phyloP scores from a whole-genome alignment of 345 rosid species.

The Aquilaria malaccensis region DNA sequence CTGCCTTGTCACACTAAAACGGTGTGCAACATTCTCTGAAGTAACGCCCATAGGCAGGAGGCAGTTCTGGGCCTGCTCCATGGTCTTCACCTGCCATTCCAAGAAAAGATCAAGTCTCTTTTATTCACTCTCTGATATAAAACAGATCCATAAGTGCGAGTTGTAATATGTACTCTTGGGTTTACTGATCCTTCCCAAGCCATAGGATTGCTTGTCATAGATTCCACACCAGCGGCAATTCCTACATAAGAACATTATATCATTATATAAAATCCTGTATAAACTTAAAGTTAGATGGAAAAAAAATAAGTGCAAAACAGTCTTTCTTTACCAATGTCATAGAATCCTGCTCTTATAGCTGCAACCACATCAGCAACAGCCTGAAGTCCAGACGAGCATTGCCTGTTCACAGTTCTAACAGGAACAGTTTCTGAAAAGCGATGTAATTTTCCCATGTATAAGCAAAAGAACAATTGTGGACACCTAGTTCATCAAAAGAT shows the following conservation, averaged over 20 bases:
- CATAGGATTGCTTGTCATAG: slow-evolving; percentile 81
- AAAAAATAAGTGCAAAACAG: not conserved
- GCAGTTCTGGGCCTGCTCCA: slow-evolving; percentile 79
- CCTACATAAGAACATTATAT: slow-evolving; percentile 30
- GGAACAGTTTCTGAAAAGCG: slow-evolving; percentile 68
- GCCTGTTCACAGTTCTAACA: slow-evolving; percentile 83
- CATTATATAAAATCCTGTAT: slow-evolving; percentile 1
- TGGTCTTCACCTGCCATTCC: slow-evolving; percentile 45
- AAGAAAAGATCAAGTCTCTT: slow-evolving; percentile 5
- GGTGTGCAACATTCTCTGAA: slow-evolving; percentile 88
- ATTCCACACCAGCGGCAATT: slow-evolving; percentile 96
- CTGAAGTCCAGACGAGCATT: slow-evolving; percentile 96
- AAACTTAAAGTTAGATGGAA: not conserved
- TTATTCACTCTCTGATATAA: not conserved
- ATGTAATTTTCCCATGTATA: not conserved
- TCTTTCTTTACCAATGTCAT: slow-evolving; percentile 62
- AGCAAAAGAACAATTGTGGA: not conserved
- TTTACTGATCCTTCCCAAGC: slow-evolving; percentile 83
- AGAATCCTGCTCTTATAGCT: slow-evolving; percentile 91
- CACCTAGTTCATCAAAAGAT: not conserved
- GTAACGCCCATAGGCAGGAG: slow-evolving; percentile 97
- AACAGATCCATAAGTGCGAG: not conserved
- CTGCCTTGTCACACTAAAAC: slow-evolving; percentile 77
- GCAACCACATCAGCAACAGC: slow-evolving; percentile 99
- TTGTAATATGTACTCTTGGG: slow-evolving; percentile 46